A percentile compares a stretch with the other conserved stretches of the same genome.
Evolutionary conservation across 1,284 basidiomycete species (phyloP).

Genomic region (Ganoderma sinense): DNA sequence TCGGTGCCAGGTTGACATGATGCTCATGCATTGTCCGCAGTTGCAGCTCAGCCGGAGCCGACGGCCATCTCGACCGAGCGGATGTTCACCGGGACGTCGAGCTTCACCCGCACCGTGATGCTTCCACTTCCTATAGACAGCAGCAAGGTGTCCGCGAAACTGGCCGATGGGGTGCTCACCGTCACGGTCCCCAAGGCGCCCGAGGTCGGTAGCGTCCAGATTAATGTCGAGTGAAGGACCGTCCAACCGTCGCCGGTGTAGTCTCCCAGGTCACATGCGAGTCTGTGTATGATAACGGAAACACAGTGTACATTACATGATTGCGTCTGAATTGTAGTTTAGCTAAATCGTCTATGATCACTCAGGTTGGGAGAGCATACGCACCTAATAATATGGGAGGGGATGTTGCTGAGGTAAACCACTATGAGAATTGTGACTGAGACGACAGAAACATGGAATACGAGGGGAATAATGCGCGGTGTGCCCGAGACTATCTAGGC

Average conservation of each 20-base stretch:
- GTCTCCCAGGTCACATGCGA: background rate
- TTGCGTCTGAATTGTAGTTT: background rate
- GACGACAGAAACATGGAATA: background rate
- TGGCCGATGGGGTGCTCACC: constrained; percentile 74
- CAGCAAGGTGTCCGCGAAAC: constrained; percentile 65
- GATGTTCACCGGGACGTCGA: constrained; percentile 57
- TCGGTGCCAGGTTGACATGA: background rate
- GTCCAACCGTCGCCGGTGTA: background rate
- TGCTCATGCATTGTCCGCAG: constrained; percentile 24
- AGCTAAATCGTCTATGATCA: background rate
- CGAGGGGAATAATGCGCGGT: background rate
- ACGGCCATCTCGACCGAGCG: constrained; percentile 65
- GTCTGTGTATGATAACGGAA: constrained; percentile 16
- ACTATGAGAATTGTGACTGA: too few species aligned
- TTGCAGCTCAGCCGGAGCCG: constrained; percentile 42
- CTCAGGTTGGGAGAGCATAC: background rate
- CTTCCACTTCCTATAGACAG: constrained; percentile 70
- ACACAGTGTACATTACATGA: constrained; percentile 23
- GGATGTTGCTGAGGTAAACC: background rate
- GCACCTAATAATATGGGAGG: background rate
- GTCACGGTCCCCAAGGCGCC: constrained; percentile 67
- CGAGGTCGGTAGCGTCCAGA: constrained; percentile 57
- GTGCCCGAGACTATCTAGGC: background rate
- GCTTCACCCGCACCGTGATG: constrained; percentile 75
- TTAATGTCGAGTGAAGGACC: constrained; percentile 40